phyloP scores from a whole-genome alignment of 257 asterid species.

The Ligustrum vulgare region DNA sequence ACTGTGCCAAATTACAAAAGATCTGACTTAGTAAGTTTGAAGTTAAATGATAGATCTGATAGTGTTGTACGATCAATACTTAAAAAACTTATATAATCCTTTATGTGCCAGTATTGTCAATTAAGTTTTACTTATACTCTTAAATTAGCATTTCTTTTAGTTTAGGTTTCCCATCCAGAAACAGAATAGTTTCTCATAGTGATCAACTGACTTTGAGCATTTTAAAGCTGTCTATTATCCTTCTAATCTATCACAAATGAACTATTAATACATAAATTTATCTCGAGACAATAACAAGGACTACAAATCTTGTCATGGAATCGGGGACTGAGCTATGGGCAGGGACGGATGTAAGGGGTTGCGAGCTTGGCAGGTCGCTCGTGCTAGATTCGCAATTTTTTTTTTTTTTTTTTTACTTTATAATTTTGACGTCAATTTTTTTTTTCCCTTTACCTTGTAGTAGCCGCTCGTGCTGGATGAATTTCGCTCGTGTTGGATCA shows the following conservation, averaged over 20 bases:
- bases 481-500: no score
- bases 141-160: not conserved
- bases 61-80: not conserved
- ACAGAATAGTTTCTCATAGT: not conserved
- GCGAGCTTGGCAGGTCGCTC: no score
- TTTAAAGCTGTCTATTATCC: not conserved
- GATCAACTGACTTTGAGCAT: not conserved
- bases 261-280: not conserved
- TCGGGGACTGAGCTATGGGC: no score
- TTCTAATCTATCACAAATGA: not conserved
- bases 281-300: not conserved
- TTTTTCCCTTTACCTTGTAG: no score
- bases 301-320: no score
- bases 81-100: not conserved
- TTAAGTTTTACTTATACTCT: not conserved
- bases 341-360: no score
- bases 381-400: no score
- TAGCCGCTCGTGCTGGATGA: no score
- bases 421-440: no score
- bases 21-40: not conserved
- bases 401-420: no score
- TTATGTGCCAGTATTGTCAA: not conserved
- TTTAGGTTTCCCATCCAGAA: not conserved
- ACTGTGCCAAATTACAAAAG: not conserved
- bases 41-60: not conserved